Evolutionary conservation across 2,329 filamentous ascomycete genomes (phyloP).

Genomic region (Trichoderma breve): DNA sequence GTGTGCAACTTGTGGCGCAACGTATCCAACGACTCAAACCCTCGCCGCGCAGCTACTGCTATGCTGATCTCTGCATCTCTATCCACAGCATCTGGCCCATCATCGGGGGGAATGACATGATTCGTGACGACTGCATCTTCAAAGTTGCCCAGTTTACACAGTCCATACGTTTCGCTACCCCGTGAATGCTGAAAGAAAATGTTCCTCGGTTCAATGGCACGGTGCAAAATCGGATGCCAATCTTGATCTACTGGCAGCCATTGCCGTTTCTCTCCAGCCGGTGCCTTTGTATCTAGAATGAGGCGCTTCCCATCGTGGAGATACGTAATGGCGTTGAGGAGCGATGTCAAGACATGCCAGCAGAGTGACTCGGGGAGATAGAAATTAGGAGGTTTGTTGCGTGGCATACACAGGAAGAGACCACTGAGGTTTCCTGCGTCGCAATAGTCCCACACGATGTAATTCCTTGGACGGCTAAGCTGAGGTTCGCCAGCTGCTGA

Average conservation of each 20-base stretch:
- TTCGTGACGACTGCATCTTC: constrained; percentile 40
- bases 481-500: constrained; percentile 13
- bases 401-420: constrained; percentile 36
- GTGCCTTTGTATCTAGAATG: constrained; percentile 20
- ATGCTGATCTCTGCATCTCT: constrained; percentile 2
- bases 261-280: not conserved
- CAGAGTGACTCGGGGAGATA: constrained; percentile 53
- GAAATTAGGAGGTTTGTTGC: constrained; percentile 21
- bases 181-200: constrained; percentile 51
- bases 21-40: constrained; percentile 19
- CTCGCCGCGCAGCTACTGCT: constrained; percentile 23
- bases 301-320: constrained; percentile 49
- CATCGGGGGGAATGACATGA: constrained; percentile 26
- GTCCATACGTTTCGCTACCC: constrained; percentile 50
- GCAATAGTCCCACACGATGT: constrained; percentile 52
- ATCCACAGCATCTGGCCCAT: not conserved
- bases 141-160: constrained; percentile 54
- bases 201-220: constrained; percentile 45
- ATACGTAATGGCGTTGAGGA: constrained; percentile 50
- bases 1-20: constrained; percentile 14
- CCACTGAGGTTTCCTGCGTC: constrained; percentile 49
- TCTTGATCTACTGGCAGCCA: constrained; percentile 35
- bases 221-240: constrained; percentile 54
- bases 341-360: constrained; percentile 53
- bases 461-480: constrained; percentile 27